Conservation (phyloP, 345 rosid genomes). For the Eutrema yunnanense region DNA sequence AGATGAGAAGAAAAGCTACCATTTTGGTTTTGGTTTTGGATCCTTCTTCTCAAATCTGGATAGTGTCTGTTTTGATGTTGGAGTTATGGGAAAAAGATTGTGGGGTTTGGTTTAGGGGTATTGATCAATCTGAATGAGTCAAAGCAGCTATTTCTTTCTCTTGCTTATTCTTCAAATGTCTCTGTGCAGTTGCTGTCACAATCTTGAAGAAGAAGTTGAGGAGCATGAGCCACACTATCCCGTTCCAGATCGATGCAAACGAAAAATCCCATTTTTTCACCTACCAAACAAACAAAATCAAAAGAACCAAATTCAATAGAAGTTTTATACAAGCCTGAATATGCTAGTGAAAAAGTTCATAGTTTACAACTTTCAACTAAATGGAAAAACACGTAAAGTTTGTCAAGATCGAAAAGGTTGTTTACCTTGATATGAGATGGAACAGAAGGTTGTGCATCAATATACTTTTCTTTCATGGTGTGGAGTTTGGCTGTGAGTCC, state of each 20-base stretch:
- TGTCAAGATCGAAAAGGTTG: background rate
- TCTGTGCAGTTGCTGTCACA: conserved; percentile 75
- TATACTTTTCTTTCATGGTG: conserved; percentile 55
- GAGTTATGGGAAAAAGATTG: background rate
- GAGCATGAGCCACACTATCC: conserved; percentile 96
- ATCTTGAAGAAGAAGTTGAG: conserved; percentile 75
- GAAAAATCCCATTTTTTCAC: conserved; percentile 81
- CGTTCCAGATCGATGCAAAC: conserved; percentile 74
- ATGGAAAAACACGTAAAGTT: background rate
- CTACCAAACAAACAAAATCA: conserved; percentile 24
- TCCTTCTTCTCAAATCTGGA: conserved; percentile 9
- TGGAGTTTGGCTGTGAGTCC: conserved; percentile 53
- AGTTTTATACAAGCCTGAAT: background rate
- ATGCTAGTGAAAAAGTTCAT: background rate
- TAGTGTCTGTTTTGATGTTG: conserved; percentile 12
- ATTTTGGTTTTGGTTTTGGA: background rate
- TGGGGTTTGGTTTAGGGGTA: background rate
- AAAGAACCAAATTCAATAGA: background rate
- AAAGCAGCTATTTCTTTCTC: conserved; percentile 49
- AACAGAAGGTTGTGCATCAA: conserved; percentile 47
- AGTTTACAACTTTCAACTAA: background rate
- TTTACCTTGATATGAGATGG: conserved; percentile 57
- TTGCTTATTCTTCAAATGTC: conserved; percentile 67
- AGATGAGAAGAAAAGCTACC: conserved; percentile 7
- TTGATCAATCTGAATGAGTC: conserved; percentile 36